Base-by-base conservation (phyloP, 139 green algal genomes). In the Chlorella sorokiniana region DNA sequence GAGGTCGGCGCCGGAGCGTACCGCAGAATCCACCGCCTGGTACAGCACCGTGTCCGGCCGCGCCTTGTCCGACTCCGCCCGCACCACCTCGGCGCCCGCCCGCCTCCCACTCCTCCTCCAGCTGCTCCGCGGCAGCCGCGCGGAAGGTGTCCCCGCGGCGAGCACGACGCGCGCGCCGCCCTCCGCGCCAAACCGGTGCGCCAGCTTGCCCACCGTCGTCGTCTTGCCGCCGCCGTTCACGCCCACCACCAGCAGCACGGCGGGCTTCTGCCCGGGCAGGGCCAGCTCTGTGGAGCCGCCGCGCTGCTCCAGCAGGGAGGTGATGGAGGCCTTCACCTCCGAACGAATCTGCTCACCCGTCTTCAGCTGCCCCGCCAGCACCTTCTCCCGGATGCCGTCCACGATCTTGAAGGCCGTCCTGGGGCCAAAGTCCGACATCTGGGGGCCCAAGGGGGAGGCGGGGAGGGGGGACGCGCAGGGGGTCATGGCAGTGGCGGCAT, bases 141-240 rank as follows among this genome's bases (percentile, higher is more conserved):
- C 96, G 83, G 91, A 99, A 99, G 22, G 97, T 99, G 90, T 99
- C 97, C 20, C 97, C 2, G 95, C 91, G 14, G 90, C 96, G 45
- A 99, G 88, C 79, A 97, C 86, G 44, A 98, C 94, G 86, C 93
- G 76, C 31, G 70, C 35, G 20, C 74, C 56, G 74, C 91, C 94
- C 64, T 93, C 87, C 5, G 83, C 71, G n/a, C 56, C 64, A 44
- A 97, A 91, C 70, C 92, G 91, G 82, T 93, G 76, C 8, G 95
- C 91, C 54, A 98, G 85, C 89, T 98, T 98, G 71, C 95, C 96
- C 48, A 99, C 94, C 25, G 94, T 98, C 38, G 96, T 99, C 5
- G 96, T 99, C 85, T 99, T 99, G 56, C 96, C 96, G 11, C 93
- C 95, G 40, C 96, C 96, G 83, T 99, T 99, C 40, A 99, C 96